Evolutionary conservation across 2,329 filamentous ascomycete genomes (phyloP), one percentile per base, ranked within the genome.

Genomic region (Phaeosphaeriaceae sp.): DNA sequence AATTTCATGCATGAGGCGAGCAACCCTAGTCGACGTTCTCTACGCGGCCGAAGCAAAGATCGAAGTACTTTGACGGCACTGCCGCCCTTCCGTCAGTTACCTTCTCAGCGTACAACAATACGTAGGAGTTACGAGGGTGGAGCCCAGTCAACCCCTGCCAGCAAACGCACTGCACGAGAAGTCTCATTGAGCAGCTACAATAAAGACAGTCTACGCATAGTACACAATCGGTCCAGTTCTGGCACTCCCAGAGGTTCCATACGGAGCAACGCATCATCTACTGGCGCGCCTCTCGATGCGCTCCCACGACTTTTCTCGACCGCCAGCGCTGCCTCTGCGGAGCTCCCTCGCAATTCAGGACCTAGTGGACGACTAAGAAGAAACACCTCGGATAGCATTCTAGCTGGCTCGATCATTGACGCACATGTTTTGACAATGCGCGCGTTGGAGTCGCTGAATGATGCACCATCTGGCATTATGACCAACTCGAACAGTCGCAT

Each of bases 331-430:
- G 7, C 9, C 28, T 49, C 47, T 2, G 30, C 32, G 10, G 42
- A 40, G 4, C 19, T 50, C n/a, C 55, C 51, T 21, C 50, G 43
- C 13, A 55, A 30, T 22, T 42, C 19, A 3, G 55, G 24, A 15
- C 26, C 64, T 11, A 55, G 61, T 8, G 51, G 55, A 4, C 53
- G 60, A n/a, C 64, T 66, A 35, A 62, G 63, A 26, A 59, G 65
- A 1, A 70, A 67, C 40, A 74, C 70, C 8, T 65, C 63, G 2
- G 72, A 74, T 24, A 71, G 66, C 32, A 28, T 70, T 2, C 52
- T 69, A 9, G 68, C 72, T 22, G 70, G 70, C 54, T 73, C 70
- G 0, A 71, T 74, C 22, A 62, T 75, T 11, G 68, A 72, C n/a
- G 70, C 68, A 0, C 73, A 76, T 47, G 64, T 64, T 3, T 65